phyloP scores from a whole-genome alignment of 2,329 filamentous ascomycete species.

The Metarhizium robertsii region DNA sequence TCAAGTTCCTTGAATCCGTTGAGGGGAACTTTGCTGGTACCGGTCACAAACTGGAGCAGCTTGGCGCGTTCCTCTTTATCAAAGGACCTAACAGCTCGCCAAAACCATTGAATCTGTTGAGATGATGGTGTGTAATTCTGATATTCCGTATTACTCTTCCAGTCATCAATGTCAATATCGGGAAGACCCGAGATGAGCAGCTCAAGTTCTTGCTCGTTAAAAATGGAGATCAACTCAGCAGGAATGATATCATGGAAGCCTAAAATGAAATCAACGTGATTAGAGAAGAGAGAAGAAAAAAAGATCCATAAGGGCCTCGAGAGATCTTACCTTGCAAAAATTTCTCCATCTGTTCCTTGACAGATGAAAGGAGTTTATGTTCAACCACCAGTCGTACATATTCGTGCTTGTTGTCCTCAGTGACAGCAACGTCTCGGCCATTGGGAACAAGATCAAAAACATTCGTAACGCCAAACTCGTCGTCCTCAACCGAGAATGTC shows the following conservation, averaged over 20 bases:
- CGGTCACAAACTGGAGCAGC: slow-evolving; percentile 93
- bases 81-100: slow-evolving; percentile 92
- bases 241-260: slow-evolving; percentile 98
- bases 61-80: slow-evolving; percentile 99
- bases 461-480: slow-evolving; percentile 84
- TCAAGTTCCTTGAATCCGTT: slow-evolving; percentile 99
- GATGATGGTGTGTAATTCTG: slow-evolving; percentile 95
- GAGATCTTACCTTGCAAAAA: slow-evolving; percentile 66
- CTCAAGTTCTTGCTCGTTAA: slow-evolving; percentile 97
- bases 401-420: slow-evolving; percentile 97
- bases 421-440: slow-evolving; percentile 86
- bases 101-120: slow-evolving; percentile 99
- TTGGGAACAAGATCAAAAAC: slow-evolving; percentile 80
- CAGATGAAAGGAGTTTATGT: slow-evolving; percentile 83
- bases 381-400: slow-evolving; percentile 93
- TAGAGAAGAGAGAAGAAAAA: neutral
- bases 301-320: neutral
- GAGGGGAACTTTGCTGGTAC: slow-evolving; percentile 93
- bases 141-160: slow-evolving; percentile 98
- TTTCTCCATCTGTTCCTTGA: slow-evolving; percentile 86
- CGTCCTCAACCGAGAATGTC: slow-evolving; percentile 88
- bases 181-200: slow-evolving; percentile 92
- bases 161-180: slow-evolving; percentile 96
- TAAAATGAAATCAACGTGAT: slow-evolving; percentile 16
- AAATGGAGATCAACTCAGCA: slow-evolving; percentile 87